Conservation (phyloP, 2,329 filamentous ascomycete species). For the Rhynchosporium graminicola region DNA sequence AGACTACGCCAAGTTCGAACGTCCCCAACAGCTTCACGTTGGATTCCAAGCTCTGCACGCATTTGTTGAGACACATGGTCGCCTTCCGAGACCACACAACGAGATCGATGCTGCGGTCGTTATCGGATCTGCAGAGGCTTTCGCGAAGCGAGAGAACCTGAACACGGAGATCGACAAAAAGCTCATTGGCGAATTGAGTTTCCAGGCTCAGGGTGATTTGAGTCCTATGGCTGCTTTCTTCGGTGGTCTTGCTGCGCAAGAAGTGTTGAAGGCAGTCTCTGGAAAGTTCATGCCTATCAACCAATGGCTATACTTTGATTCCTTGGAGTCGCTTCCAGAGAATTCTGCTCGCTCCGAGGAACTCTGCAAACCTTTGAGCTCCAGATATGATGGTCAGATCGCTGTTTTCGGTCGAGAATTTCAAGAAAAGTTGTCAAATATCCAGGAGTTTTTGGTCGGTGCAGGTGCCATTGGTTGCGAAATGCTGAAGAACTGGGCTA, state of each 20-base stretch:
- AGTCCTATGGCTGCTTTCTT: conserved; percentile 94
- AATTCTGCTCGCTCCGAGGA: conserved; percentile 77
- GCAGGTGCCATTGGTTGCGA: conserved; percentile 97
- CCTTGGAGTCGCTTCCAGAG: conserved; percentile 87
- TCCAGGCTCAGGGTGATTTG: conserved; percentile 88
- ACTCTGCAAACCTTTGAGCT: conserved; percentile 80
- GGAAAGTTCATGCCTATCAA: conserved; percentile 96
- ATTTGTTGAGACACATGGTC: conserved; percentile 74
- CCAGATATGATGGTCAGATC: conserved; percentile 95
- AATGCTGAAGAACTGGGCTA: conserved; percentile 99
- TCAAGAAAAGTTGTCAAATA: conserved; percentile 88
- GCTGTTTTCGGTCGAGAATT: conserved; percentile 92
- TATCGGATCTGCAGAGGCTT: conserved; percentile 70
- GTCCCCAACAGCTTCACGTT: conserved; percentile 86
- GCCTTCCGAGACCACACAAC: conserved; percentile 80
- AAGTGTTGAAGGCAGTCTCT: conserved; percentile 94
- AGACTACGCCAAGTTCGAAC: conserved; percentile 97
- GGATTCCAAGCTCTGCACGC: conserved; percentile 91
- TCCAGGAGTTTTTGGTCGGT: conserved; percentile 92
- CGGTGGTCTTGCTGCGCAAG: conserved; percentile 89
- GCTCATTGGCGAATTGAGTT: conserved; percentile 87
- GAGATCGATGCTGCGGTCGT: conserved; percentile 80
- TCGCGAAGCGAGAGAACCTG: conserved; percentile 72
- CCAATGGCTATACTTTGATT: conserved; percentile 98
- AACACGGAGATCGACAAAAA: conserved; percentile 91